Evolutionary conservation across 176 grass and related monocot genomes (phyloP).

Genomic region (Zizania latifolia): DNA sequence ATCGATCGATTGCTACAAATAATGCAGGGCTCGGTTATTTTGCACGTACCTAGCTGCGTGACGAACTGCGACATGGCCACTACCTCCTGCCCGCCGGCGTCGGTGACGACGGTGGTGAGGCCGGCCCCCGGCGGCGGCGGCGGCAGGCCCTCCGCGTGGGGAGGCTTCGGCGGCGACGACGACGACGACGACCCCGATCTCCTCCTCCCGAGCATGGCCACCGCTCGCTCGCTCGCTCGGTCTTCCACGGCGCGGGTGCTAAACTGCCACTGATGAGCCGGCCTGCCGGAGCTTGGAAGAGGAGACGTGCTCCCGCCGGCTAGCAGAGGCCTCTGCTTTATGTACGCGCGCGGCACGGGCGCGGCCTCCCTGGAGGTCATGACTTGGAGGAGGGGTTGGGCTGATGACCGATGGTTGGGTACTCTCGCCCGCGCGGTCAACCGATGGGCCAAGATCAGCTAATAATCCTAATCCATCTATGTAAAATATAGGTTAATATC

Average conservation of each 20-base stretch:
- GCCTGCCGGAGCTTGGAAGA: not conserved
- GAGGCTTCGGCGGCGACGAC: not conserved
- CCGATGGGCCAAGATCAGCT: too few species aligned
- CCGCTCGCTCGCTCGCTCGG: not conserved
- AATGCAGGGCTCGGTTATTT: not conserved
- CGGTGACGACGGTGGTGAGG: not conserved
- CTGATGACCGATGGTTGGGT: too few species aligned
- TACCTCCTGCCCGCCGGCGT: constrained; percentile 1
- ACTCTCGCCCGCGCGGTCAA: too few species aligned
- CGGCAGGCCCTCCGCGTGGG: not conserved
- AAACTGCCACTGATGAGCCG: not conserved
- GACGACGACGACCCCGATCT: not conserved
- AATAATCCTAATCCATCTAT: too few species aligned
- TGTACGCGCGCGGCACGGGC: not conserved
- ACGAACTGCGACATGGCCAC: constrained; percentile 33
- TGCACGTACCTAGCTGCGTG: constrained; percentile 35
- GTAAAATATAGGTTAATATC: too few species aligned
- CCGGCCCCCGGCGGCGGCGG: not conserved
- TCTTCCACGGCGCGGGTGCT: not conserved
- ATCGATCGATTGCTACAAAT: not conserved
- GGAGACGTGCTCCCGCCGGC: not conserved
- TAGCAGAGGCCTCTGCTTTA: not conserved
- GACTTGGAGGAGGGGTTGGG: constrained; percentile 5
- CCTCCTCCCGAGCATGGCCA: constrained; percentile 38
- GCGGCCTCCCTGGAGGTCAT: too few species aligned